Conservation (phyloP, 73 alveolate genomes). For the Effrenium voratum region DNA sequence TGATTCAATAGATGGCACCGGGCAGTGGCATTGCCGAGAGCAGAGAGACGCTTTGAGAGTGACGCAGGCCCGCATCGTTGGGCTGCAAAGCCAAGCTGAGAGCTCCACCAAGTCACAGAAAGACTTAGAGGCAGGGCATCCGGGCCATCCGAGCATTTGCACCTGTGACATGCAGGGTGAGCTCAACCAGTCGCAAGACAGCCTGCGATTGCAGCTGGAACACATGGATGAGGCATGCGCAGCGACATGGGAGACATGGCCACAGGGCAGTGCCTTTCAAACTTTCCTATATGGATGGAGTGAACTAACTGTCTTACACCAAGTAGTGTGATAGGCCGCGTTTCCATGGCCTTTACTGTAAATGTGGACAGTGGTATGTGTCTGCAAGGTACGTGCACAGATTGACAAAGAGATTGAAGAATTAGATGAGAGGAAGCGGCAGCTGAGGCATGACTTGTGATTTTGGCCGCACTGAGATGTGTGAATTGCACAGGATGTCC, state of each 20-base stretch:
- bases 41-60: no score
- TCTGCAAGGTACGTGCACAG: slow-evolving; percentile 70
- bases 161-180: slow-evolving; percentile 34
- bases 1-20: no score
- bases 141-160: neutral
- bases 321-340: neutral
- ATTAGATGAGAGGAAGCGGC: slow-evolving; percentile 78
- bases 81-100: slow-evolving; percentile 69
- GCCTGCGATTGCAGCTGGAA: slow-evolving; percentile 43
- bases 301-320: neutral
- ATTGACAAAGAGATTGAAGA: slow-evolving; percentile 87
- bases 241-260: no score
- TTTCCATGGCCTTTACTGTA: no score
- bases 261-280: no score
- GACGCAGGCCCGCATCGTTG: slow-evolving; percentile 82
- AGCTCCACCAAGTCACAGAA: slow-evolving; percentile 5
- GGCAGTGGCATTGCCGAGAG: no score
- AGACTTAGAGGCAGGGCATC: slow-evolving; percentile 38
- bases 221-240: slow-evolving; percentile 84
- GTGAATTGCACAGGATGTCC: neutral
- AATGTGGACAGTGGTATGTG: neutral
- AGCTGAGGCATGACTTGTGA: slow-evolving; percentile 41
- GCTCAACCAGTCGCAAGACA: slow-evolving; percentile 80
- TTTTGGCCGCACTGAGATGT: no score
- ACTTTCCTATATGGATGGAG: no score